Conservation (phyloP, 345 rosid species). For the Lumnitzera littorea region DNA sequence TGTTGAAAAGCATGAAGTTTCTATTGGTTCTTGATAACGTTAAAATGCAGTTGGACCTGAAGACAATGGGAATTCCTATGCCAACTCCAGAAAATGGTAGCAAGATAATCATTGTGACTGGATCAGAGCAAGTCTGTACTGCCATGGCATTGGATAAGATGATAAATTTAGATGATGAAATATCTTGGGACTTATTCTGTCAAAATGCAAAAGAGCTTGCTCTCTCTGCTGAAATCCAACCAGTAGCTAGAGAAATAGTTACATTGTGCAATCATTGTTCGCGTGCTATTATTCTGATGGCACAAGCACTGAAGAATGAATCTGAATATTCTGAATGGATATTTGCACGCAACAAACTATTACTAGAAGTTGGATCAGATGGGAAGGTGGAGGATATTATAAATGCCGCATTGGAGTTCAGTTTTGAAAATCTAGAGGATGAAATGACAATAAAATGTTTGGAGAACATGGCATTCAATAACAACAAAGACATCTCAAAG, state of each 20-base stretch:
- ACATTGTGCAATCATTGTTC: conserved; percentile 1
- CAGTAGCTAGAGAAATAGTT: conserved; percentile 10
- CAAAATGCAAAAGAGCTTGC: conserved; percentile 2
- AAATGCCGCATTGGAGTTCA: not conserved
- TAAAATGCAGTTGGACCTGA: not conserved
- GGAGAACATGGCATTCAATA: not conserved
- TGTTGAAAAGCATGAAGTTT: not conserved
- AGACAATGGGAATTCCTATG: conserved; percentile 1
- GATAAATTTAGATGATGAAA: conserved; percentile 3
- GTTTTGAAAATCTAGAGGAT: conserved; percentile 7
- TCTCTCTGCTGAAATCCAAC: not conserved
- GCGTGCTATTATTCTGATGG: conserved; percentile 2
- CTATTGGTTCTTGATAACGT: conserved; percentile 3
- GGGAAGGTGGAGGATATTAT: not conserved
- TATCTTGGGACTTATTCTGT: not conserved
- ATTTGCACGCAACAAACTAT: not conserved
- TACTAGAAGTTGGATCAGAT: conserved; percentile 3
- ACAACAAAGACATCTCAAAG: not conserved
- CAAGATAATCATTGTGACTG: not conserved
- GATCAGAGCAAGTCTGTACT: conserved; percentile 1
- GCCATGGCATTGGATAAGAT: not conserved
- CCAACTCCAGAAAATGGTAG: conserved; percentile 8
- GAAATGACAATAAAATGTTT: conserved; percentile 8
- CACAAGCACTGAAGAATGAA: not conserved
- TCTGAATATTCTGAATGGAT: not conserved